phyloP scores from a whole-genome alignment of 805 yeast species.

The Tetrapisispora iriomotensis region DNA sequence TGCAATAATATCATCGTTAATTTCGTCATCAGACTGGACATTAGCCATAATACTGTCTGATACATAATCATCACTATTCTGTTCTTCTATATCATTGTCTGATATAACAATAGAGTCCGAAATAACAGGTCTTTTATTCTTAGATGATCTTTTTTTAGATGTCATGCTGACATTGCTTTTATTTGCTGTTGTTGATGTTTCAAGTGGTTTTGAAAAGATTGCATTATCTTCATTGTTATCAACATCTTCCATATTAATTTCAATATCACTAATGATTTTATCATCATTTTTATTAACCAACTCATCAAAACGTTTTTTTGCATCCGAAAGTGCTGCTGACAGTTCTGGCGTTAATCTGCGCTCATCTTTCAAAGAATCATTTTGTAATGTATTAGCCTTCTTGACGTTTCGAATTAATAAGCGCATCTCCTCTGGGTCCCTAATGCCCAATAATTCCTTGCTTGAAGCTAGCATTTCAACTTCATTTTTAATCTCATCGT shows the following conservation, averaged over 20 bases:
- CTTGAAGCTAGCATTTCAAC: slow-evolving; percentile 38
- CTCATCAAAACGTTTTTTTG: background rate
- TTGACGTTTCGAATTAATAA: slow-evolving; percentile 36
- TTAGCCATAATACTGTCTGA: slow-evolving; percentile 1
- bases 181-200: too few species aligned
- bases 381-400: slow-evolving; percentile 18
- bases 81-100: background rate
- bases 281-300: slow-evolving; percentile 8
- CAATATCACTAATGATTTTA: background rate
- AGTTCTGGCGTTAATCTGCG: background rate
- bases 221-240: too few species aligned
- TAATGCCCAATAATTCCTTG: slow-evolving; percentile 33
- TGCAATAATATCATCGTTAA: slow-evolving; percentile 5
- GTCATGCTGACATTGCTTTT: too few species aligned
- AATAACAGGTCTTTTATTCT: background rate
- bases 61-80: slow-evolving; percentile 2
- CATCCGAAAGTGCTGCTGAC: slow-evolving; percentile 2
- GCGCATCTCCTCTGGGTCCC: slow-evolving; percentile 35
- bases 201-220: too few species aligned
- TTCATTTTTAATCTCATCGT: slow-evolving; percentile 44
- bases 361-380: slow-evolving; percentile 5
- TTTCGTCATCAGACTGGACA: slow-evolving; percentile 8
- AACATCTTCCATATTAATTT: too few species aligned
- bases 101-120: slow-evolving; percentile 13
- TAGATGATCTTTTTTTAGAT: background rate